Percentiles rank a stretch among this genome's conserved stretches.
These are phyloP conservation scores for Pythium phragmitis DNA, from an alignment of 352 stramenopile genomes.

Conservation along the genomic window DNA sequence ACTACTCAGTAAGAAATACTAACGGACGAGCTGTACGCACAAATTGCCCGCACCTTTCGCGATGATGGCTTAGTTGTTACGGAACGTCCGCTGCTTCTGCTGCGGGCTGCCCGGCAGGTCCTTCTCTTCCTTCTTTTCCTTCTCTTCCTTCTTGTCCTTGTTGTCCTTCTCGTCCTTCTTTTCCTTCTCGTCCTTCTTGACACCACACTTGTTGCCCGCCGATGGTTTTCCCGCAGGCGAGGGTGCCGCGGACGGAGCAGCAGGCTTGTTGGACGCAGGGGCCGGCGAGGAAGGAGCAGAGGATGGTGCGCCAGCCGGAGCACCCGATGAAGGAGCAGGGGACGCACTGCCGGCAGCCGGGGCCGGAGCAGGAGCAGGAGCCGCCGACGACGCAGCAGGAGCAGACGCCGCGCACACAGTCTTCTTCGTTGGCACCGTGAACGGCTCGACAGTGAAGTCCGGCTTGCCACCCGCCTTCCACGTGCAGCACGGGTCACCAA, in stretches of 20 bases:
- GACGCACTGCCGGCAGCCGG: neutral
- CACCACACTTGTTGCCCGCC: constrained; percentile 10
- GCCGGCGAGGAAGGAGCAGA: neutral
- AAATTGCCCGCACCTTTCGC: too few species aligned
- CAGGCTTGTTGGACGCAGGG: neutral
- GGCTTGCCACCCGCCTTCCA: constrained; percentile 31
- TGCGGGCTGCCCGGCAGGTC: too few species aligned
- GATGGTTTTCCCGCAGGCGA: neutral
- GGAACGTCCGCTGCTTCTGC: too few species aligned
- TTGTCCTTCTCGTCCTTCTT: constrained; percentile 6
- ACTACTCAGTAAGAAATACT: too few species aligned
- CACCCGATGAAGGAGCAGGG: neutral
- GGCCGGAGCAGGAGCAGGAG: neutral
- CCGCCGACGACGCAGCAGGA: neutral
- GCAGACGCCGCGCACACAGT: constrained; percentile 4
- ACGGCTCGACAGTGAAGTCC: neutral
- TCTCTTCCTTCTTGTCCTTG: neutral
- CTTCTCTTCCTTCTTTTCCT: neutral
- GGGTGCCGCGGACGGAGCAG: too few species aligned
- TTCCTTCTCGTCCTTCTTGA: constrained; percentile 12
- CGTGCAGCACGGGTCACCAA: constrained; percentile 54
- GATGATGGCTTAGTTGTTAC: too few species aligned
- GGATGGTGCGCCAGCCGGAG: neutral
- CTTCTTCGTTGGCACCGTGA: constrained; percentile 1
- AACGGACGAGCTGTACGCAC: too few species aligned